These are phyloP conservation scores for Globisporangium nagaii DNA, from an alignment of 352 stramenopile genomes.

Conservation along the genomic window DNA sequence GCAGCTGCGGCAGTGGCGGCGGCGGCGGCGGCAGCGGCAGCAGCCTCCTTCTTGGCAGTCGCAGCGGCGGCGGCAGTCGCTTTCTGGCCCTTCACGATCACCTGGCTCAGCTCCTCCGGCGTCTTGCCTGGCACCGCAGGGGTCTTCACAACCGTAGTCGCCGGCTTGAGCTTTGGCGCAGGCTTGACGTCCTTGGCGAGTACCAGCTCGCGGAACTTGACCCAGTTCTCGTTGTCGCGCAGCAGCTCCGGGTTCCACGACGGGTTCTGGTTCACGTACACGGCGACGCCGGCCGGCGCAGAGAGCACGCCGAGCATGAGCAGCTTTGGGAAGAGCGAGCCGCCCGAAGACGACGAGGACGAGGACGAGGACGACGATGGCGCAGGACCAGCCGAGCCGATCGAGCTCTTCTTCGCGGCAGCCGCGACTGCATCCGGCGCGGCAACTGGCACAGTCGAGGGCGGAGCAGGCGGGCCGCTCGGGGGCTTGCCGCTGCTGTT, in stretches of 20 bases:
- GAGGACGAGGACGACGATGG: slow-evolving; percentile 14
- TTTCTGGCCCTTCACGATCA: slow-evolving; percentile 38
- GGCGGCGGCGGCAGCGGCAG: not conserved
- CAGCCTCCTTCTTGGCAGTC: slow-evolving; percentile 14
- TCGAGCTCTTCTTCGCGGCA: slow-evolving; percentile 8
- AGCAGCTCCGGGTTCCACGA: slow-evolving; percentile 68
- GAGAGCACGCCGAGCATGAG: slow-evolving; percentile 48
- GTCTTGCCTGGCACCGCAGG: slow-evolving; percentile 11
- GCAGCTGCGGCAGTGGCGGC: not conserved
- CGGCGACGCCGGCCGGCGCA: slow-evolving; percentile 36
- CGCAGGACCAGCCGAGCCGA: not conserved
- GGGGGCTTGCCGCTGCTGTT: not conserved
- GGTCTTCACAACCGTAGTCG: not conserved
- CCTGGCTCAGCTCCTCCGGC: slow-evolving; percentile 41
- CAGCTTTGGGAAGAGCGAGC: slow-evolving; percentile 39
- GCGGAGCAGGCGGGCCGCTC: not conserved
- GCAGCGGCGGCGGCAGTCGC: not conserved
- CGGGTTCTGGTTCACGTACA: slow-evolving; percentile 77
- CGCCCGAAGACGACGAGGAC: slow-evolving; percentile 23
- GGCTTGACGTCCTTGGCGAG: slow-evolving; percentile 27
- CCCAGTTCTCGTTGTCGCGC: slow-evolving; percentile 54
- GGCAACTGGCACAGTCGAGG: not conserved
- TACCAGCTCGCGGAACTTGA: slow-evolving; percentile 72
- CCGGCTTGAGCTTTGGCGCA: slow-evolving; percentile 13
- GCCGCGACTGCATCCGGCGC: slow-evolving; percentile 4